phyloP scores from a whole-genome alignment of 1,284 basidiomycete species.

The Sporisorium exsertum region DNA sequence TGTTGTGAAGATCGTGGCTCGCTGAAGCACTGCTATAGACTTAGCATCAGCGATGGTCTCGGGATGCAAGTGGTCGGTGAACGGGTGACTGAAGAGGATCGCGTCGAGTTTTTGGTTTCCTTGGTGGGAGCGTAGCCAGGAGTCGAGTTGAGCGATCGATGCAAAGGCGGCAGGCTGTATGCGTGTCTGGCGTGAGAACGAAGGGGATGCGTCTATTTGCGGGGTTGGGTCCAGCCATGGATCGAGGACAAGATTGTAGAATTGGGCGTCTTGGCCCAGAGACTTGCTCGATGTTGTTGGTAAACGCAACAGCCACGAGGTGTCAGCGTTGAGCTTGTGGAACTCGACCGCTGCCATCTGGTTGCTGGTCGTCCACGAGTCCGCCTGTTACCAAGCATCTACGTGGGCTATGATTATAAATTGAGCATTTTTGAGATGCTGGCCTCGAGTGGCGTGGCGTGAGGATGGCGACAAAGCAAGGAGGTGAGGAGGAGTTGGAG shows the following conservation, averaged over 20 bases:
- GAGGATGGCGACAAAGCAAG: background rate
- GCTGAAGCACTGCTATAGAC: slow-evolving; percentile 17
- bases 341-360: slow-evolving; percentile 30
- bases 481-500: background rate
- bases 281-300: background rate
- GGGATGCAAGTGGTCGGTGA: slow-evolving; percentile 43
- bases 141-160: slow-evolving; percentile 36
- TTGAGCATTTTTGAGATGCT: background rate
- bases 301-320: slow-evolving; percentile 41
- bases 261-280: background rate
- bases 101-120: slow-evolving; percentile 20
- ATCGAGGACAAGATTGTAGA: slow-evolving; percentile 40
- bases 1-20: slow-evolving; percentile 30
- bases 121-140: slow-evolving; percentile 16
- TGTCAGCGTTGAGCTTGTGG: slow-evolving; percentile 51
- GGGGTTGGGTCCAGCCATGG: slow-evolving; percentile 48
- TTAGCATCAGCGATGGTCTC: slow-evolving; percentile 25
- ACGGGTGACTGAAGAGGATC: slow-evolving; percentile 42
- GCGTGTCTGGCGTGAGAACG: slow-evolving; percentile 43
- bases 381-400: background rate
- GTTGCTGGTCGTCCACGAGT: background rate
- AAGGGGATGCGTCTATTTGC: slow-evolving; percentile 30
- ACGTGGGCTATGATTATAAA: background rate
- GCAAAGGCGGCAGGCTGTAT: slow-evolving; percentile 28
- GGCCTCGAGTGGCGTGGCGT: background rate